Base-by-base conservation (phyloP, 768 basidiomycete species). In the Termitomyces sp. region DNA sequence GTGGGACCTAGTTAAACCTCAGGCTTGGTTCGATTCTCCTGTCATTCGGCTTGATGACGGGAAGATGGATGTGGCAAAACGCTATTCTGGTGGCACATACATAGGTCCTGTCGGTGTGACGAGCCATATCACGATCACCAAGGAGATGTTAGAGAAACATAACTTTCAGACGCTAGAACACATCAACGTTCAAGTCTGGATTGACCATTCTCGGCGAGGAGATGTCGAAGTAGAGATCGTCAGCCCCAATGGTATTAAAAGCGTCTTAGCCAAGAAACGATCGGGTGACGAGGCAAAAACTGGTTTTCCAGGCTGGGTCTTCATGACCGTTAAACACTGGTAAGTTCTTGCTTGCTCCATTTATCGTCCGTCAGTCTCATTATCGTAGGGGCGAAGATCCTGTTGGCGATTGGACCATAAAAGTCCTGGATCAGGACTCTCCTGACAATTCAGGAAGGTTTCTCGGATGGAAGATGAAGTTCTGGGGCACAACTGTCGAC, bases 271-370 rank as follows among this genome's bases (percentile, higher is more conserved):
- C 20, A 82, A 85, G 22, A 79, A 76, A 55, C 82, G 97, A 59
- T 67, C 75, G 26, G 77, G 76, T 16, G 97, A 99, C 66, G 68
- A 69, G 32, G 84, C 82, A 10, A 70, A 67, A 7, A 79, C 76
- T 13, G 96, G 97, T 3, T 96, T 82, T 70, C 83, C 84, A 18
- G 95, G 92, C 0, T 99, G 97, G 97, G 87, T 83, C 9, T 99
- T 99, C 71, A 98, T 97, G 94, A 83, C 85, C 28, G 82, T 98
- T 60, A 99, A 99, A 72, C 97, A 99, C 65, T 99, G 97, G 95
- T 96, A 56, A 67, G 86, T 74, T 32, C 22, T 30, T 22, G 44
- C 13, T 7, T 16, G 16, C 22, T 33, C 24, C 30, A n/a, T n/a
- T 22, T 38, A 33, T 49, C 18, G 68, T 40, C 70, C 59, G 30